These are phyloP conservation scores for Solanum chiquidenum DNA, from an alignment of 257 asterid genomes.

Conservation along the genomic window DNA sequence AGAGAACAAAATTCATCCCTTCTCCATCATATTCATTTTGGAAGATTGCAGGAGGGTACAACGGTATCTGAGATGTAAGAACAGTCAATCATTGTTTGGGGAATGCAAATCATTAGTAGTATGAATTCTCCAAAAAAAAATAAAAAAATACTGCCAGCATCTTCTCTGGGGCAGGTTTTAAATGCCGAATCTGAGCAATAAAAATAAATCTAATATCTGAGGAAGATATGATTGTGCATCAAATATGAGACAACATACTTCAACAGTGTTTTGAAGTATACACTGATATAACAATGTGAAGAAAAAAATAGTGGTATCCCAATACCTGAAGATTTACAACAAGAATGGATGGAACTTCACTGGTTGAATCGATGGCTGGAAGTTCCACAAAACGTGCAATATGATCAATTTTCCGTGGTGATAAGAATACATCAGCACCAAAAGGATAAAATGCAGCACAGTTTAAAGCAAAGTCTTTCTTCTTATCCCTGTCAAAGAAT, in stretches of 20 bases:
- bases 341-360: slow-evolving; percentile 71
- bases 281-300: background rate
- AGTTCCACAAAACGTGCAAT: slow-evolving; percentile 83
- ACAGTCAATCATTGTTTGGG: background rate
- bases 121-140: background rate
- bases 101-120: background rate
- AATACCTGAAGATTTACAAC: slow-evolving; percentile 89
- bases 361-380: slow-evolving; percentile 49
- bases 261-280: background rate
- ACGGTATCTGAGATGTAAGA: slow-evolving; percentile 50
- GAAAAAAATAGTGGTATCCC: background rate
- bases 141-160: background rate
- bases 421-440: slow-evolving; percentile 78
- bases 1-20: slow-evolving; percentile 69
- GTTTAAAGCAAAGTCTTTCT: slow-evolving; percentile 65
- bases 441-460: slow-evolving; percentile 74
- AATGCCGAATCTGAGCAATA: background rate
- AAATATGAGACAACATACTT: background rate
- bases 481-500: slow-evolving; percentile 65
- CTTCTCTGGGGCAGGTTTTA: background rate
- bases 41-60: slow-evolving; percentile 69
- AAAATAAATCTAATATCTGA: background rate
- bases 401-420: slow-evolving; percentile 74
- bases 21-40: slow-evolving; percentile 77
- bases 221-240: background rate